Evolutionary conservation across 805 yeast species (phyloP).

Genomic region (Candida fluviatilis): DNA sequence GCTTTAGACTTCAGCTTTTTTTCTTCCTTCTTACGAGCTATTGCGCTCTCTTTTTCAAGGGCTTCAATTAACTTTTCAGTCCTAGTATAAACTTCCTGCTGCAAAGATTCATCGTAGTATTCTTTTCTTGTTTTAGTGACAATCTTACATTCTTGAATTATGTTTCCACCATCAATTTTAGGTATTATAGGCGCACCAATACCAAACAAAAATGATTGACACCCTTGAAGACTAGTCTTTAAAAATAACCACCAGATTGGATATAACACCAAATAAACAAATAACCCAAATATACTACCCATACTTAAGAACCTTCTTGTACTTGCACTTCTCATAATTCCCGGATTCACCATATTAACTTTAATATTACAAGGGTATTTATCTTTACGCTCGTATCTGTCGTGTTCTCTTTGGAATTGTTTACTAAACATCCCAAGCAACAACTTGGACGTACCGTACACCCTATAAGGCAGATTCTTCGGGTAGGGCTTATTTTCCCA

Average conservation of each 20-base stretch:
- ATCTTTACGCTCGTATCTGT: constrained; percentile 61
- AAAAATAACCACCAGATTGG: constrained; percentile 83
- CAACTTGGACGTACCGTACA: constrained; percentile 79
- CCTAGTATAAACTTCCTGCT: constrained; percentile 52
- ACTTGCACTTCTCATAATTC: constrained; percentile 83
- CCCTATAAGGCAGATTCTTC: constrained; percentile 59
- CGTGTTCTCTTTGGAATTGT: constrained; percentile 69
- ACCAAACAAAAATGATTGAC: constrained; percentile 70
- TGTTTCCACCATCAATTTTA: constrained; percentile 59
- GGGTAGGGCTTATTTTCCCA: constrained; percentile 63
- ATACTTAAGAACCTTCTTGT: constrained; percentile 73
- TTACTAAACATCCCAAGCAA: constrained; percentile 70
- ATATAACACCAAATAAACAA: constrained; percentile 60
- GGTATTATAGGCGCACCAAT: constrained; percentile 68
- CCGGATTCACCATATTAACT: constrained; percentile 82
- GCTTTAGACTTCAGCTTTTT: constrained; percentile 15
- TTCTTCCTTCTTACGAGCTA: constrained; percentile 41
- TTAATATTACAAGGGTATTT: constrained; percentile 66
- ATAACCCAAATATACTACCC: constrained; percentile 63
- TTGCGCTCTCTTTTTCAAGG: constrained; percentile 70
- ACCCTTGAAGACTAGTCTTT: constrained; percentile 74
- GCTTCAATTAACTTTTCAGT: constrained; percentile 55
- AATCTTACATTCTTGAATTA: constrained; percentile 70
- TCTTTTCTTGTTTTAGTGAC: constrained; percentile 57
- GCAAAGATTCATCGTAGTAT: constrained; percentile 57